Base-by-base conservation (phyloP, 257 asterid genomes). In the Rehmannia glutinosa region DNA sequence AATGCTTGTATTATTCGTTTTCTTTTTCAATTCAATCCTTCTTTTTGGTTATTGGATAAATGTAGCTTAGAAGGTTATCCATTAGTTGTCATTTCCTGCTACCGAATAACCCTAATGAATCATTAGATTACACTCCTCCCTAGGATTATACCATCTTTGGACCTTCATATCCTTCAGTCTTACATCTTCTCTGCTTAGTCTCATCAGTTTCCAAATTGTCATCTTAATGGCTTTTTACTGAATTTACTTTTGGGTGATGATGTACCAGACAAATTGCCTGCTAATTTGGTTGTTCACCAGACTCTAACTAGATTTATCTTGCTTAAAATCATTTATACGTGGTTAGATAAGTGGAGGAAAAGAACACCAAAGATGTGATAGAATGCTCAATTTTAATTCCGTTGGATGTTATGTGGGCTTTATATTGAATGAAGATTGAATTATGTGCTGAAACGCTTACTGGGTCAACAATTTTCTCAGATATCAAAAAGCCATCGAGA, bases 401-500 rank as follows among this genome's bases (percentile, higher is more conserved):
- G 12, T 42, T 68, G 36, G 39, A 39, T 10, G 42, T 47, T 6
- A 46, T 25, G 12, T 32, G 13, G 47, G 30, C 58, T 56, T 25
- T 49, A 16, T 77, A 46, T 17, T 66, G 25, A 46, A 12, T n/a
- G 25, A 62, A 54, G n/a, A 25, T 32, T 57, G 57, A n/a, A 66
- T 38, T 21, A 17, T 63, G 23, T 60, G 21, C 69, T 75, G 51
- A 78, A 50, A 66, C 24, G 52, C 17, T 20, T 64, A 67, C 42
- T 54, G 72, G 63, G 41, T 71, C 24, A 62, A 59, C 42, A 13
- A 28, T 66, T 24, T 64, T 9, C 58, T 51, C 88, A 87, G 95
- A 77, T 87, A 87, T 64, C 87, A 69, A 45, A 82, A 77, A 36
- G 83, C 91, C 45, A 81, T 87, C 52, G 87, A 82, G 77, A 83